Base-by-base conservation (phyloP, 2,329 filamentous ascomycete genomes). In the Kalaharituber pfeilii region DNA sequence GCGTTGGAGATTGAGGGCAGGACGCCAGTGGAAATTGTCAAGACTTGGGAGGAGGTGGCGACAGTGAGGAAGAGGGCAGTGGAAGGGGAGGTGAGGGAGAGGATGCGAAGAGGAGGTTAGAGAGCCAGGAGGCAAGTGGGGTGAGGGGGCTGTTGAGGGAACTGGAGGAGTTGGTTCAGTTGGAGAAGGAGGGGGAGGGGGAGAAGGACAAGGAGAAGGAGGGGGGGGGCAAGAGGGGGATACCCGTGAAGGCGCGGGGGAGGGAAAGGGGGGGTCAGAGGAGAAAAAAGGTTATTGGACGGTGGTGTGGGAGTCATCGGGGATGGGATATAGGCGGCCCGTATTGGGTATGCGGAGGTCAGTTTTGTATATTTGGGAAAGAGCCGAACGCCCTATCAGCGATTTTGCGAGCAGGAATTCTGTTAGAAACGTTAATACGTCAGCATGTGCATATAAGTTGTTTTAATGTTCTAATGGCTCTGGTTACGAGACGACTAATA, bases 261-360 rank as follows among this genome's bases (percentile, higher is more conserved):
- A 13, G 7, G 50, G 24, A 9, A 50, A 45, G 25, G 53, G 50
- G 49, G 56, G 55, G 52, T 51, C 52, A 6, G 25, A 24, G 50
- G 47, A 20, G 24, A 54, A 57, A 22, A 56, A 58, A 56, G 59
- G 59, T 20, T 28, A 58, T 42, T 61, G n/a, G 58, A 53, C 9
- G 59, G 59, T 5, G 53, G 52, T 22, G 56, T 64, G 28, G 52
- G 62, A 8, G 56, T 63, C 54, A 57, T 63, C 54, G 52, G 62
- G 44, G 53, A 64, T 56, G 56, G 58, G 25, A 62, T 61, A 51
- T 60, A 20, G 70, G 68, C 0, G 76, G 76, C n/a, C n/a, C n/a
- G n/a, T n/a, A n/a, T n/a, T n/a, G n/a, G n/a, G n/a, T n/a, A n/a
- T n/a, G n/a, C n/a, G n/a, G n/a, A n/a, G n/a, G n/a, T n/a, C n/a